Conservation (phyloP, 257 asterid species). For the Gentiana macrophylla region DNA sequence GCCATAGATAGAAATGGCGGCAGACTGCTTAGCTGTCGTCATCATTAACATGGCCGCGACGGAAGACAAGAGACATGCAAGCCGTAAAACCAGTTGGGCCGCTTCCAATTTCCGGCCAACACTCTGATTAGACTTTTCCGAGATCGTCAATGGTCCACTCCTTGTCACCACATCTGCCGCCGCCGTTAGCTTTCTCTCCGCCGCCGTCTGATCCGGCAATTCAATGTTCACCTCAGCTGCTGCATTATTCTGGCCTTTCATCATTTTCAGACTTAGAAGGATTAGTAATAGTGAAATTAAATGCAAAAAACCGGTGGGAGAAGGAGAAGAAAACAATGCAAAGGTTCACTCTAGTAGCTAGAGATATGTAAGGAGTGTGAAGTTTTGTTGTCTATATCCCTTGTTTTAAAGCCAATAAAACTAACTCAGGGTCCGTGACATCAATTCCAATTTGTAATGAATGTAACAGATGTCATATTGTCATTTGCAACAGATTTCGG, state of each 20-base stretch:
- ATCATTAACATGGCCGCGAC: slow-evolving; percentile 53
- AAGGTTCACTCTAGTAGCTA: too few relatives aligned
- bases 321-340: too few relatives aligned
- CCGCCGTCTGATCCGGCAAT: slow-evolving; percentile 67
- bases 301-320: too few relatives aligned
- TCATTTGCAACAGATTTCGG: too few relatives aligned
- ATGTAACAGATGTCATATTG: too few relatives aligned
- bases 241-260: slow-evolving; percentile 22
- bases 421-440: too few relatives aligned
- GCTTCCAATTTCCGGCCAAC: slow-evolving; percentile 30
- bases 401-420: too few relatives aligned
- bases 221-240: slow-evolving; percentile 41
- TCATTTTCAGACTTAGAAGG: slow-evolving; percentile 10
- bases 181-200: slow-evolving; percentile 12
- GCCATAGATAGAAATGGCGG: slow-evolving; percentile 66
- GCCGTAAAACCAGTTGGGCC: slow-evolving; percentile 35
- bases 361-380: too few relatives aligned
- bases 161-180: slow-evolving; percentile 24
- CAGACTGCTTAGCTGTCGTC: slow-evolving; percentile 57
- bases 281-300: too few relatives aligned
- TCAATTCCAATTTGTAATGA: too few relatives aligned
- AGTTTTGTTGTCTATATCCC: too few relatives aligned
- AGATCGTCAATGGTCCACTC: slow-evolving; percentile 14
- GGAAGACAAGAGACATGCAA: slow-evolving; percentile 43
- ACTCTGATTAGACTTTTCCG: slow-evolving; percentile 8